Evolutionary conservation across 176 grass and related monocot genomes (phyloP).

Genomic region (Sorghum bicolor): Sorghum_bicolor_NCBIv3 NC_012870.2:7851501-7852000

Average conservation of each 20-base stretch:
- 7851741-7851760: slow-evolving; percentile 86
- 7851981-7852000: neutral
- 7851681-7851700: neutral
- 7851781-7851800: slow-evolving; percentile 82
- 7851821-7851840: slow-evolving; percentile 99
- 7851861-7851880: slow-evolving; percentile 99
- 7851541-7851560: slow-evolving; percentile 93
- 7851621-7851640: slow-evolving; percentile 93
- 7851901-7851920: slow-evolving; percentile 99
- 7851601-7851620: slow-evolving; percentile 97
- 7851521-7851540: slow-evolving; percentile 96
- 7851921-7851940: slow-evolving; percentile 91
- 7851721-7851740: slow-evolving; percentile 27
- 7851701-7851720: neutral
- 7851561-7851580: slow-evolving; percentile 97
- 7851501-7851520: slow-evolving; percentile 33
- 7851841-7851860: slow-evolving; percentile 98
- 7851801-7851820: slow-evolving; percentile 89
- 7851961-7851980: neutral
- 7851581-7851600: slow-evolving; percentile 90
- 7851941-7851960: neutral
- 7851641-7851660: neutral
- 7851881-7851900: slow-evolving; percentile 88
- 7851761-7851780: slow-evolving; percentile 74
- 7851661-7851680: neutral